Conservation (phyloP, 108 stramenopile genomes). For the Conticribra weissflogii region DNA sequence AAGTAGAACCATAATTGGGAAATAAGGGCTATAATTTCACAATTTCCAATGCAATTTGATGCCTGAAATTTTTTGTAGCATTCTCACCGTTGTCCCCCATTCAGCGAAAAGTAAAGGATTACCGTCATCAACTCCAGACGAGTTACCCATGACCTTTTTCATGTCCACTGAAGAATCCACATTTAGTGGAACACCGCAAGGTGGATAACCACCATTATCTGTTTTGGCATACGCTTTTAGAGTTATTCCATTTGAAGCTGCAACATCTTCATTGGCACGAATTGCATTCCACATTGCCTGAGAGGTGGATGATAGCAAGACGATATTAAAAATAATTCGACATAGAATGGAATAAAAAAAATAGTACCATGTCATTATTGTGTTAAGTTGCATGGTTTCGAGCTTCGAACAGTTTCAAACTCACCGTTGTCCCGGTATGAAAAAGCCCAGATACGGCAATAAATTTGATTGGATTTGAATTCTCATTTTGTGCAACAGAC, state of each 20-base stretch:
- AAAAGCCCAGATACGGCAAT: slow-evolving; percentile 23
- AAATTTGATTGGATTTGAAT: slow-evolving; percentile 25
- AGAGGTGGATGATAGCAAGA: background rate
- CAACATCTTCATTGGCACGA: slow-evolving; percentile 3
- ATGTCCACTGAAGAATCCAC: slow-evolving; percentile 24
- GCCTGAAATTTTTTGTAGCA: too few relatives aligned
- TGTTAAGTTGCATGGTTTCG: too few relatives aligned
- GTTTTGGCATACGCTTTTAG: slow-evolving; percentile 13
- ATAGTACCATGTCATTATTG: too few relatives aligned
- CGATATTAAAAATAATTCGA: too few relatives aligned
- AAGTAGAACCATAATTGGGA: too few relatives aligned
- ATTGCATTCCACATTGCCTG: slow-evolving; percentile 26
- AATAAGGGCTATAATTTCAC: too few relatives aligned
- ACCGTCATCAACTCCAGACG: slow-evolving; percentile 4
- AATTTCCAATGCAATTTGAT: too few relatives aligned
- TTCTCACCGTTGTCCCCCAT: slow-evolving; percentile 21
- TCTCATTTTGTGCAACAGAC: too few relatives aligned
- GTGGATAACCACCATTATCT: slow-evolving; percentile 34
- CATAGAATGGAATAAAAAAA: too few relatives aligned
- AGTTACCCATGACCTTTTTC: background rate
- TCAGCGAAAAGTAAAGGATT: background rate
- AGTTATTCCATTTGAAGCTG: slow-evolving; percentile 2
- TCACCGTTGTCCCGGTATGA: slow-evolving; percentile 26
- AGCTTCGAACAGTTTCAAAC: too few relatives aligned
- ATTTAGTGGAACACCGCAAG: slow-evolving; percentile 23